Conservation (phyloP, 164 flowering plant species). For the Annona squamosa region DNA sequence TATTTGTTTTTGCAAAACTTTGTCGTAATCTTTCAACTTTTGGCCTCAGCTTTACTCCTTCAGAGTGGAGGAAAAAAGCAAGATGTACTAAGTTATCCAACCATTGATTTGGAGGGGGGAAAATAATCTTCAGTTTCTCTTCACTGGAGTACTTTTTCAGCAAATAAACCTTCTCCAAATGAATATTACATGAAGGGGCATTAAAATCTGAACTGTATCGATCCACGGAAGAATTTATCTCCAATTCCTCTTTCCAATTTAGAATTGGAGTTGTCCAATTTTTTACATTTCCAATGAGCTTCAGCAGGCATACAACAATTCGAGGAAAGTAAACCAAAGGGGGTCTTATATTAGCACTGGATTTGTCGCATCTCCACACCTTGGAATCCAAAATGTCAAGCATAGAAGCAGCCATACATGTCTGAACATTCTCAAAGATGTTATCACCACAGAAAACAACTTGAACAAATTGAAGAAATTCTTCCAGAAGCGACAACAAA, state of each 20-base stretch:
- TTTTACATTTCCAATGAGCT: conserved; percentile 58
- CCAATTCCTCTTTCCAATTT: conserved; percentile 33
- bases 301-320: conserved; percentile 45
- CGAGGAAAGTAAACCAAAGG: conserved; percentile 75
- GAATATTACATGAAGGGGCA: conserved; percentile 38
- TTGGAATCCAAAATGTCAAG: conserved; percentile 48
- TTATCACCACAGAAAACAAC: conserved; percentile 41
- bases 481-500: conserved; percentile 55
- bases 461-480: conserved; percentile 63
- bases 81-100: conserved; percentile 74
- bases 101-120: conserved; percentile 63
- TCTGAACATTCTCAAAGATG: conserved; percentile 58
- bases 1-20: conserved; percentile 38
- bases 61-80: conserved; percentile 58
- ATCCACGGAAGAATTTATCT: conserved; percentile 11
- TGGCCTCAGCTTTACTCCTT: conserved; percentile 66
- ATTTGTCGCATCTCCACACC: conserved; percentile 53
- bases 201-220: conserved; percentile 20
- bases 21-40: conserved; percentile 59
- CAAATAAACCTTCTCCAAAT: conserved; percentile 42
- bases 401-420: conserved; percentile 61
- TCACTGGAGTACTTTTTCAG: conserved; percentile 47
- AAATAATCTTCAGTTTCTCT: conserved; percentile 48
- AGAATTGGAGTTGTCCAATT: conserved; percentile 27
- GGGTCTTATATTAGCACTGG: conserved; percentile 34